Conservation (phyloP, 1,139 yeast species). For the Hansenula sp. region DNA sequence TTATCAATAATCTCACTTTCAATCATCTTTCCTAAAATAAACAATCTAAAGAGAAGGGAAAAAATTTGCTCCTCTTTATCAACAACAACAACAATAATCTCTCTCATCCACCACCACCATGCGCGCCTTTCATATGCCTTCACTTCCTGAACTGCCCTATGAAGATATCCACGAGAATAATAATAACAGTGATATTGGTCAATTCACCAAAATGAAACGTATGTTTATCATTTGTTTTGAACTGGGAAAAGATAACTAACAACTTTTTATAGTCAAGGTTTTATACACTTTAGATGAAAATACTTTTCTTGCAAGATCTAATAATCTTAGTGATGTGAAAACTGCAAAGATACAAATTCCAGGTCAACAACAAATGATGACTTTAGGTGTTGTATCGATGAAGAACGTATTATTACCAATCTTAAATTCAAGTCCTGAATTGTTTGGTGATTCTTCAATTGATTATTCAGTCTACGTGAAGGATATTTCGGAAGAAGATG, state of each 20-base stretch:
- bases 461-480: slow-evolving; percentile 72
- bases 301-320: slow-evolving; percentile 54
- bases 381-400: slow-evolving; percentile 55
- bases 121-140: slow-evolving; percentile 26
- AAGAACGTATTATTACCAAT: slow-evolving; percentile 48
- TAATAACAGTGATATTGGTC: background rate
- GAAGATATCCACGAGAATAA: slow-evolving; percentile 9
- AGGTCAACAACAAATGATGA: slow-evolving; percentile 33
- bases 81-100: background rate
- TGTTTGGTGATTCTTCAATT: slow-evolving; percentile 39
- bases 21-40: too few species aligned
- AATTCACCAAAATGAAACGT: slow-evolving; percentile 22
- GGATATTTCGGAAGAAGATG: slow-evolving; percentile 71
- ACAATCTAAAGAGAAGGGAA: too few species aligned
- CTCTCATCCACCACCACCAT: slow-evolving; percentile 5
- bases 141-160: slow-evolving; percentile 23
- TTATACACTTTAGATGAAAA: slow-evolving; percentile 58
- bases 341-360: slow-evolving; percentile 41
- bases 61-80: too few species aligned
- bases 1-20: too few species aligned
- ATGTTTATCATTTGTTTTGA: slow-evolving; percentile 35
- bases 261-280: slow-evolving; percentile 36
- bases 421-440: slow-evolving; percentile 52
- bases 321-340: slow-evolving; percentile 39
- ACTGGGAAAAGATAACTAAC: too few species aligned